Evolutionary conservation across 2,329 filamentous ascomycete species (phyloP), one percentile per base, ranked within the genome.

Genomic region (Daldinia sp.): DNA sequence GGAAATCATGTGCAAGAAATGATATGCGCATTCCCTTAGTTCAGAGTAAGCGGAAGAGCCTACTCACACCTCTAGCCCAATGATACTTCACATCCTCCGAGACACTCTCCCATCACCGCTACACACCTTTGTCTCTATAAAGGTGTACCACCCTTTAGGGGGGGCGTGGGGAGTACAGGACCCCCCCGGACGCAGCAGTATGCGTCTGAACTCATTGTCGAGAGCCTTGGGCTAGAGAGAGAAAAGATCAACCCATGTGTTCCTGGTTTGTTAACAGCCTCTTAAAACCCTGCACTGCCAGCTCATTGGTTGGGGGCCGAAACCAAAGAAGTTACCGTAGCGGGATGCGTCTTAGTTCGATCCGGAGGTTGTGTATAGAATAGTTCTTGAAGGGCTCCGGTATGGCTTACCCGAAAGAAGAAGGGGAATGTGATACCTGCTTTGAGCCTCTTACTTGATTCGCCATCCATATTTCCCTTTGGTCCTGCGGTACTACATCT

Each of bases 191-290:
- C 39, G 55, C 56, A 58, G 61, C 55, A 50, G 54, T 51, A 71
- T 67, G 63, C 68, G 61, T 63, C 58, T 60, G 53, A 64, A 49
- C 34, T 47, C 34, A 63, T 58, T 61, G 58, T 53, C 54, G 60
- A 63, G 52, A 56, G 23, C 56, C 45, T 68, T 63, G 55, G 56
- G 63, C 58, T 62, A 49, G 54, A 66, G 54, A 58, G 52, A 53
- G 58, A 61, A 41, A 63, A 53, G 57, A 67, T 62, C 63, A 62
- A n/a, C 48, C 58, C 49, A 67, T 66, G 63, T 66, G 67, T 67
- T 64, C 65, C 67, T 70, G 71, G 73, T 74, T 74, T 68, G 58
- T 70, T 73, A 68, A 67, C 69, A 76, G 72, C 73, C 74, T 70
- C 73, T 71, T 58, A 54, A 55, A 63, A 50, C 56, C 63, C 55